These are phyloP conservation scores for Fusarium decemcellulare DNA, from an alignment of 2,329 filamentous ascomycete genomes.

Conservation along the genomic window DNA sequence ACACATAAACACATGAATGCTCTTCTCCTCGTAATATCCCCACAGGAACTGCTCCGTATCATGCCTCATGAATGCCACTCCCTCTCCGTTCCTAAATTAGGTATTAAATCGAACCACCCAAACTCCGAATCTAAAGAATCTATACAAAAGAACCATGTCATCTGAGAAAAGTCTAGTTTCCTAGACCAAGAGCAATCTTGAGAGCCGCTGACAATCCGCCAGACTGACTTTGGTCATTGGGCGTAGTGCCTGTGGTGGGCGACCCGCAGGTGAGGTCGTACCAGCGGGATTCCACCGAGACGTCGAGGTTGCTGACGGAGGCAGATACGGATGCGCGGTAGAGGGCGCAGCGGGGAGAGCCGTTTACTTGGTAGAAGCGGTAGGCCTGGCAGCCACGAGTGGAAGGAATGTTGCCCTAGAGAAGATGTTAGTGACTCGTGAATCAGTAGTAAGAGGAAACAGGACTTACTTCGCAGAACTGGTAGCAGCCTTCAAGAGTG, in stretches of 20 bases:
- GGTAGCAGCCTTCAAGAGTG: conserved; percentile 57
- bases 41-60: conserved; percentile 12
- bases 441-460: neutral
- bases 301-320: conserved; percentile 48
- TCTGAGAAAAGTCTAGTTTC: conserved; percentile 8
- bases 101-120: conserved; percentile 31
- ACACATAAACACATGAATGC: conserved; percentile 18
- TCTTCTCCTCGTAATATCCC: neutral
- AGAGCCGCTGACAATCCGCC: conserved; percentile 1
- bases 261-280: conserved; percentile 55
- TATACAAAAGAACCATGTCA: conserved; percentile 33
- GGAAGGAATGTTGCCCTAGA: conserved; percentile 49
- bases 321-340: conserved; percentile 52
- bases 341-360: conserved; percentile 53
- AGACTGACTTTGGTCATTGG: conserved; percentile 7
- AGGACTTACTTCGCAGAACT: conserved; percentile 56
- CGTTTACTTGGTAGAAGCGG: conserved; percentile 52
- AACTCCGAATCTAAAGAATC: conserved; percentile 31
- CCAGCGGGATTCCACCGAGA: conserved; percentile 50
- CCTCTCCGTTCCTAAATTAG: conserved; percentile 26
- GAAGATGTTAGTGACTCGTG: neutral
- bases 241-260: conserved; percentile 37
- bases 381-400: conserved; percentile 54
- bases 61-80: conserved; percentile 18
- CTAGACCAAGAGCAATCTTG: conserved; percentile 16